Percentiles rank a stretch among this genome's conserved stretches.
phyloP scores from a whole-genome alignment of 352 stramenopile genomes.

The Phytopythium aichiense region DNA sequence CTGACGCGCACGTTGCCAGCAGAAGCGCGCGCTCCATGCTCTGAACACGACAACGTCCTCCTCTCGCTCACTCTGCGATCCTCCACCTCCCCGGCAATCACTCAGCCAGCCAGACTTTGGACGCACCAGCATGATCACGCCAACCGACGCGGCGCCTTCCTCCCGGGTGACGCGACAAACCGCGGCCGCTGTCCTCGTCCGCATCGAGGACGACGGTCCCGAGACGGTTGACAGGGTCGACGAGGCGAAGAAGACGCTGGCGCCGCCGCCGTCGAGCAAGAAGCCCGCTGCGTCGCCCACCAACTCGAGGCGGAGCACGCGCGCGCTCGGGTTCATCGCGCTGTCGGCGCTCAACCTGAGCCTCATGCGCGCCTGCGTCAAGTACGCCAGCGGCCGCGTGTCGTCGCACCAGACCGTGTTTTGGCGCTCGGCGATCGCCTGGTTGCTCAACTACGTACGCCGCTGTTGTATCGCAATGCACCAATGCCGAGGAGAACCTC shows the following conservation, averaged over 20 bases:
- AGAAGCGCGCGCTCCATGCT: background rate
- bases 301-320: background rate
- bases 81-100: background rate
- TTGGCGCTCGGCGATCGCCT: constrained; percentile 45
- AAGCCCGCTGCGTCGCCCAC: background rate
- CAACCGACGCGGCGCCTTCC: constrained; percentile 1
- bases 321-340: constrained; percentile 37
- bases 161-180: background rate
- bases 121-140: constrained; percentile 1
- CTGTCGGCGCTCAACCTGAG: constrained; percentile 53
- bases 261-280: background rate
- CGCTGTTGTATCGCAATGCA: background rate
- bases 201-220: background rate
- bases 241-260: background rate
- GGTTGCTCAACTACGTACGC: constrained; percentile 35
- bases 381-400: constrained; percentile 40
- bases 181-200: background rate
- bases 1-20: background rate
- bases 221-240: background rate
- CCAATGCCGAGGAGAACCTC: background rate
- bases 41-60: background rate
- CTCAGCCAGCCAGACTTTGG: background rate
- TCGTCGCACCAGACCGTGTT: constrained; percentile 54
- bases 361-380: constrained; percentile 48
- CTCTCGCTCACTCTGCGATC: background rate